A percentile compares a stretch with the other conserved stretches of the same genome.
Conservation (phyloP, 2,329 filamentous ascomycete species). For the Fusarium sulawesiense region DNA sequence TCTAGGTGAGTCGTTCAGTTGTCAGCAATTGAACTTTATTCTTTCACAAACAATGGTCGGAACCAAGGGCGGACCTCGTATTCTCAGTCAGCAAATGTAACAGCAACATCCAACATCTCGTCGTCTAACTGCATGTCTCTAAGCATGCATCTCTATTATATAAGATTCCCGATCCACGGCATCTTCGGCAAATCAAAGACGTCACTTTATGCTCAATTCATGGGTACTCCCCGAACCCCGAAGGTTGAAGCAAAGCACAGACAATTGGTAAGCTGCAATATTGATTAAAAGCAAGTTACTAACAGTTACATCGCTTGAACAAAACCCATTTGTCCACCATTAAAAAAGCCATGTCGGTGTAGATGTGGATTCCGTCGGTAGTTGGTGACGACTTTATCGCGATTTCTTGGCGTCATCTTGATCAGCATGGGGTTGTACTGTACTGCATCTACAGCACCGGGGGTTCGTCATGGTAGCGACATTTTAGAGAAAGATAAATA, state of each 20-base stretch:
- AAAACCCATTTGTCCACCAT: not conserved
- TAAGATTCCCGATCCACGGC: not conserved
- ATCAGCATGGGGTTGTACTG: not conserved
- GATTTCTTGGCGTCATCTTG: constrained; percentile 9
- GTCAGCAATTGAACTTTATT: not conserved
- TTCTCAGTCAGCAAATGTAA: too few species aligned
- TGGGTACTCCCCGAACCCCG: not conserved
- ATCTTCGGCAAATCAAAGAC: not conserved
- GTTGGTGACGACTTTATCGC: not conserved
- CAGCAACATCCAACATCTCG: too few species aligned
- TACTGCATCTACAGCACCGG: too few species aligned
- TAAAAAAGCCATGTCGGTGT: not conserved
- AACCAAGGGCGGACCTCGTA: too few species aligned
- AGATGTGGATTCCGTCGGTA: not conserved
- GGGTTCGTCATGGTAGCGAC: not conserved
- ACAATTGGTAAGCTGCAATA: not conserved
- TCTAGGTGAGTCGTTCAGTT: too few species aligned
- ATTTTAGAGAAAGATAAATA: not conserved
- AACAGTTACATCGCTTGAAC: not conserved
- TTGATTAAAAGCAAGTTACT: not conserved
- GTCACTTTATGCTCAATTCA: not conserved
- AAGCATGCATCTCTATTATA: not conserved
- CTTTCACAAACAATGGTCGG: too few species aligned
- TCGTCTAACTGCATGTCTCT: not conserved
- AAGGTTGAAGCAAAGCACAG: too few species aligned